phyloP scores from a whole-genome alignment of 208 protist genomes.

The Trypanosoma brucei region DNA sequence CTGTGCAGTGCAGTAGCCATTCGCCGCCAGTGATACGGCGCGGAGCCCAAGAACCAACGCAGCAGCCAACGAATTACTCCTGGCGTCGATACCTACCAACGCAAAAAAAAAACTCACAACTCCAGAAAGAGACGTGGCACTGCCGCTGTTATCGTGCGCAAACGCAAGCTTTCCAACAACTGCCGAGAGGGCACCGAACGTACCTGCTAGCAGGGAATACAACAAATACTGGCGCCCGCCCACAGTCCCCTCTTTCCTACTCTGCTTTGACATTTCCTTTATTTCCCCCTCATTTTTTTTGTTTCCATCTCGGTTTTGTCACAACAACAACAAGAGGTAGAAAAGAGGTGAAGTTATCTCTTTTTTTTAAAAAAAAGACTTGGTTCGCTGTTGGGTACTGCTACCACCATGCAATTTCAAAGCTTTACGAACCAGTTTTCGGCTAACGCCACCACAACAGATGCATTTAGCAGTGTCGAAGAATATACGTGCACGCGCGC shows the following conservation, averaged over 20 bases:
- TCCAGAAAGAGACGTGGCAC: not conserved
- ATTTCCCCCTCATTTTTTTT: conserved; percentile 10
- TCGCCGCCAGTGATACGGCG: conserved; percentile 38
- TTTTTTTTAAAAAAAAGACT: conserved; percentile 9
- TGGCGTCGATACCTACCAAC: not conserved
- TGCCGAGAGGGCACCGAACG: conserved; percentile 61
- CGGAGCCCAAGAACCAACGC: conserved; percentile 37
- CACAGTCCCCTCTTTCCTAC: not conserved
- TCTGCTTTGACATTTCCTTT: not conserved
- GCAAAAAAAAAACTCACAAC: conserved; percentile 1
- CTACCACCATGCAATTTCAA: too few species aligned
- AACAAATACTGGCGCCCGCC: not conserved
- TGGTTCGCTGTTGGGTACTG: too few species aligned
- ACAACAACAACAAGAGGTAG: conserved; percentile 6
- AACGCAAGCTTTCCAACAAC: conserved; percentile 75
- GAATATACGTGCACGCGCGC: too few species aligned
- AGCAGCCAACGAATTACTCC: not conserved
- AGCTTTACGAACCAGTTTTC: too few species aligned
- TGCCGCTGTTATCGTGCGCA: conserved; percentile 14
- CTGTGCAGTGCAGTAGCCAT: conserved; percentile 63
- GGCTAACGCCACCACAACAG: too few species aligned
- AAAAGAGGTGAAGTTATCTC: conserved; percentile 6
- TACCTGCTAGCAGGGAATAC: conserved; percentile 55
- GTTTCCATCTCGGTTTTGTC: not conserved
- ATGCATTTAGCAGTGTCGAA: too few species aligned